phyloP scores from a whole-genome alignment of 768 basidiomycete species.

The Cystoderma amianthinum region DNA sequence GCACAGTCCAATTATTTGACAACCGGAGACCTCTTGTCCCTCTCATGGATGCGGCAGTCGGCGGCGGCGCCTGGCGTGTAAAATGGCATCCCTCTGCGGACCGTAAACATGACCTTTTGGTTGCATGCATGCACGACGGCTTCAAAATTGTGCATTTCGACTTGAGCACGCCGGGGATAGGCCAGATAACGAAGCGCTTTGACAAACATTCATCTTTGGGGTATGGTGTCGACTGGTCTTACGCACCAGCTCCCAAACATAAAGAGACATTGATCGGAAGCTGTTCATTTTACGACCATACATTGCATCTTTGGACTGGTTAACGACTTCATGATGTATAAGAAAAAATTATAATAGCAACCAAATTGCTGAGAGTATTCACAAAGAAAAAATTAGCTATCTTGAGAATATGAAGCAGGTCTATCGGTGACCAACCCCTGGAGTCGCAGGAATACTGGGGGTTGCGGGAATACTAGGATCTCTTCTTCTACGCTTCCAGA shows the following conservation, averaged over 20 bases:
- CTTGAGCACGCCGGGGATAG: conserved; percentile 9
- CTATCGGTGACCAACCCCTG: no score
- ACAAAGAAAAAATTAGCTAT: no score
- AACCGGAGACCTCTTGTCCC: conserved; percentile 56
- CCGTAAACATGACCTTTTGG: conserved; percentile 70
- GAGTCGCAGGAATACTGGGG: conserved; percentile 15
- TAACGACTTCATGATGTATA: conserved; percentile 23
- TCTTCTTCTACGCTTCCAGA: conserved; percentile 40
- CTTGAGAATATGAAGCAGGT: no score
- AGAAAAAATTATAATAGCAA: no score
- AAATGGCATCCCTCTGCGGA: conserved; percentile 83
- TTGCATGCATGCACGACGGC: conserved; percentile 98
- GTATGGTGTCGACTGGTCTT: conserved; percentile 91
- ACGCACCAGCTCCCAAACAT: conserved; percentile 17
- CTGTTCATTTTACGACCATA: conserved; percentile 95
- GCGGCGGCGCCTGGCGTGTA: conserved; percentile 93
- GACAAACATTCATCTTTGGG: conserved; percentile 78
- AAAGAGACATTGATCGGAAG: conserved; percentile 62
- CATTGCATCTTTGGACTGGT: conserved; percentile 71
- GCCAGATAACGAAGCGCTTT: conserved; percentile 49
- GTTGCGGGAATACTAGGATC: conserved; percentile 20
- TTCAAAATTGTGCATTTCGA: conserved; percentile 74
- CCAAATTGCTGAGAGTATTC: no score
- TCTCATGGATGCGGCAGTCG: conserved; percentile 56
- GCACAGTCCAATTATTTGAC: conserved; percentile 77